A percentile compares a stretch with the other conserved stretches of the same genome.
Conservation (phyloP, 139 green algal species). For the Micractinium sp. region DNA sequence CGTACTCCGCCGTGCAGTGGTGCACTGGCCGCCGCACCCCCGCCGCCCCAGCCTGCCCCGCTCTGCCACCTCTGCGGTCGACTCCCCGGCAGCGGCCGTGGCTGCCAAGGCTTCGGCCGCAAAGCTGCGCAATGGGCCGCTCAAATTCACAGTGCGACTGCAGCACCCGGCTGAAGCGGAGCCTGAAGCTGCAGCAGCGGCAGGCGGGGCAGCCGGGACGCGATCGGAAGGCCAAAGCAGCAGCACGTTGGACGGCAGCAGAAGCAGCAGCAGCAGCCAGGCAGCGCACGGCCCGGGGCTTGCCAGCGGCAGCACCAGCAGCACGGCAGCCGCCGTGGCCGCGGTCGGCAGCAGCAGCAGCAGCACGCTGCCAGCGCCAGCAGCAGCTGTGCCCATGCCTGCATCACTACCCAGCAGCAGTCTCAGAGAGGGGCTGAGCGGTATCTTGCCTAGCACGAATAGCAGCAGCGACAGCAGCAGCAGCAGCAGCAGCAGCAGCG, state of each 20-base stretch:
- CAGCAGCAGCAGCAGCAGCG: neutral
- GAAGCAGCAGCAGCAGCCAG: neutral
- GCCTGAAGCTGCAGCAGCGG: neutral
- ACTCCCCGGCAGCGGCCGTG: constrained; percentile 36
- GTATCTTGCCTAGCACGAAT: neutral
- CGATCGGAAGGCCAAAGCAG: neutral
- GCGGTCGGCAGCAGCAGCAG: neutral
- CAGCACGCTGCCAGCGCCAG: neutral
- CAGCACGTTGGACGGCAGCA: neutral
- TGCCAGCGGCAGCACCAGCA: neutral
- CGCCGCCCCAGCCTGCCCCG: neutral
- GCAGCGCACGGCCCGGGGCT: no score
- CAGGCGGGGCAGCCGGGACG: neutral
- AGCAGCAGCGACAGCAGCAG: no score
- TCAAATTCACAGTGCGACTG: constrained; percentile 1
- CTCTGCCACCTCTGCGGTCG: neutral
- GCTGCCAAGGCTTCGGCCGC: constrained; percentile 5
- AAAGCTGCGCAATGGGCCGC: neutral
- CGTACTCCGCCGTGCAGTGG: constrained; percentile 47
- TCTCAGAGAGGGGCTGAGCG: neutral
- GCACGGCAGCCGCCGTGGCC: no score
- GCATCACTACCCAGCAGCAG: neutral
- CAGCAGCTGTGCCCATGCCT: neutral
- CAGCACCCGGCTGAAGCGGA: constrained; percentile 17
- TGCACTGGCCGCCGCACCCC: constrained; percentile 41